Percentiles rank a stretch among this genome's conserved stretches.
These are phyloP conservation scores for Boletus smithii DNA, from an alignment of 1,284 basidiomycete species.

Conservation along the genomic window DNA sequence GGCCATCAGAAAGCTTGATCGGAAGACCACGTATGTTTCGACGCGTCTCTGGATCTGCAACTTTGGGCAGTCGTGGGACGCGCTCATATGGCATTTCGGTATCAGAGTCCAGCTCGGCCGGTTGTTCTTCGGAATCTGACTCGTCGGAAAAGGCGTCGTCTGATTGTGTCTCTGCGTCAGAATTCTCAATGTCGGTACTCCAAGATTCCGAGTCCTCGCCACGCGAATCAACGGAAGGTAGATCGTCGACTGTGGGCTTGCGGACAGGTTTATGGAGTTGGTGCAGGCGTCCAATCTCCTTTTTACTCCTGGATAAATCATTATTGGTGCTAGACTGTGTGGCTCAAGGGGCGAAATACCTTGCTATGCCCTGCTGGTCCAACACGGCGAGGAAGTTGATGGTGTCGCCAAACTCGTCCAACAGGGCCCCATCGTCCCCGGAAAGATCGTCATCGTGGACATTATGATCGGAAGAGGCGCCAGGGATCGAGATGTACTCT, in stretches of 20 bases:
- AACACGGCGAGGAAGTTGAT: constrained; percentile 58
- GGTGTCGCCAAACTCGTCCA: constrained; percentile 56
- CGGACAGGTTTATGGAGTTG: constrained; percentile 59
- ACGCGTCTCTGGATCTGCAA: constrained; percentile 44
- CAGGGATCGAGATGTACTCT: constrained; percentile 61
- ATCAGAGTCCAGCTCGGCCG: constrained; percentile 47
- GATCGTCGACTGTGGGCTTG: constrained; percentile 47
- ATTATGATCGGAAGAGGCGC: constrained; percentile 31
- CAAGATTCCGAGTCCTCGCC: constrained; percentile 56
- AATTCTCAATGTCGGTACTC: constrained; percentile 45
- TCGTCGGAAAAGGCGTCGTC: constrained; percentile 25
- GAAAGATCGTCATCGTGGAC: constrained; percentile 51
- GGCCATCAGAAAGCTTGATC: constrained; percentile 81
- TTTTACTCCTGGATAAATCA: constrained; percentile 64
- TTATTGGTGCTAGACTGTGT: constrained; percentile 1
- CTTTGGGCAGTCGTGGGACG: constrained; percentile 49
- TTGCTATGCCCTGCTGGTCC: constrained; percentile 68
- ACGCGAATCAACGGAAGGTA: constrained; percentile 64
- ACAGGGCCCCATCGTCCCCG: constrained; percentile 59
- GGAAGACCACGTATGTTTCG: constrained; percentile 70
- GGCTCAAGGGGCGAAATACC: constrained; percentile 42
- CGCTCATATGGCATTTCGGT: constrained; percentile 71
- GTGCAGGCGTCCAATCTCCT: constrained; percentile 64
- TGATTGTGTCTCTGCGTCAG: constrained; percentile 28
- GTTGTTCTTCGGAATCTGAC: constrained; percentile 16